Evolutionary conservation across 2,329 filamentous ascomycete genomes (phyloP).

Genomic region (Xylaria sp.): DNA sequence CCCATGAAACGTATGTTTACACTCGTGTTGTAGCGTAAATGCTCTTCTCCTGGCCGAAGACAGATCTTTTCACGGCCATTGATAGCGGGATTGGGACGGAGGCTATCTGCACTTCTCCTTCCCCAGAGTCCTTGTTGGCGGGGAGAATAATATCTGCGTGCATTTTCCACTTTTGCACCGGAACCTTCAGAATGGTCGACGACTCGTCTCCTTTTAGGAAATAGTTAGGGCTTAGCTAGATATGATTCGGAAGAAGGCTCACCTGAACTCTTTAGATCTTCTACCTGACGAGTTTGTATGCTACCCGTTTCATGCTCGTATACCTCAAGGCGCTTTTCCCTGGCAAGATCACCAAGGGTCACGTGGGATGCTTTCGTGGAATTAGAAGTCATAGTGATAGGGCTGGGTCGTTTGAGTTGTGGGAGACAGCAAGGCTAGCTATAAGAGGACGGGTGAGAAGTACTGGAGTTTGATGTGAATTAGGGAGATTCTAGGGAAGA

Average conservation of each 20-base stretch:
- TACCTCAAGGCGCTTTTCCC: neutral
- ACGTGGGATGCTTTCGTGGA: neutral
- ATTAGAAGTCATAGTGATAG: neutral
- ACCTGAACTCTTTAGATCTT: neutral
- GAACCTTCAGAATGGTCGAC: neutral
- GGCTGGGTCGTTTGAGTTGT: neutral
- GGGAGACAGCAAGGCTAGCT: neutral
- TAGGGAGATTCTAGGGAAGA: too few species aligned
- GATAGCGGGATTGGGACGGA: neutral
- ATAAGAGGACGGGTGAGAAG: neutral
- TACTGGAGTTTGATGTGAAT: neutral
- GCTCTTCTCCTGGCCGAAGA: neutral
- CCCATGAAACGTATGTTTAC: neutral
- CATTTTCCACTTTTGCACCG: neutral
- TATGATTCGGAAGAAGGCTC: neutral
- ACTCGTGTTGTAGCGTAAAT: neutral
- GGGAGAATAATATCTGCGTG: neutral
- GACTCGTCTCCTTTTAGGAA: neutral
- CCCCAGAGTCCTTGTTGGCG: neutral
- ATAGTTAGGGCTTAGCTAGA: neutral
- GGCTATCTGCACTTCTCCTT: neutral
- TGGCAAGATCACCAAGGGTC: neutral
- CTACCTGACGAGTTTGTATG: neutral
- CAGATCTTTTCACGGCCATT: neutral
- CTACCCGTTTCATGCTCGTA: neutral